Evolutionary conservation across 106 monocot genomes (phyloP), one percentile per base, ranked within the genome.

Genomic region (Hemerocallis citrina): DNA sequence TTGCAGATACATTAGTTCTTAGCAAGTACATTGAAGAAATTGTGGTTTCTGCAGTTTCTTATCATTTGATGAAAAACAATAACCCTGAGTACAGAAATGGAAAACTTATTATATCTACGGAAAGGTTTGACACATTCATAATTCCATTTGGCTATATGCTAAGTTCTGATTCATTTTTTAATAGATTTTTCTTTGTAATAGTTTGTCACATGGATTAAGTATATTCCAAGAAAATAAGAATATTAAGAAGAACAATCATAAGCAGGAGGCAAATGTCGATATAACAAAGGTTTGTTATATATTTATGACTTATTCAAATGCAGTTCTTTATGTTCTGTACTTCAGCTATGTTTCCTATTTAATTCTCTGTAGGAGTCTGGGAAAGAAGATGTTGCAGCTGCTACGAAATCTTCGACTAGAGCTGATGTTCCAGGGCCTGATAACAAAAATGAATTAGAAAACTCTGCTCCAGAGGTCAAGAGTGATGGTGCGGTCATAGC

Each of bases 21-120:
- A 39, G 85, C 54, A 85, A 81, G 37, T 85, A 81, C 59, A 85
- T 89, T 43, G 85, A 89, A 67, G 89, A 89, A 75, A 89, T 85
- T 60, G 81, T 89, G 48, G 68, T 85, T 10, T 85, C 81, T 15
- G 84, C 85, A 21, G 74, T 89, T 78, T 85, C 89, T 38, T 81
- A 89, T 67, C 89, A 89, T 44, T 67, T 89, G 79, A 79, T 89
- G 89, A 85, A 85, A 58, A 81, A 42, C 64, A 84, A 75, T 51
- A 58, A 75, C 65, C 89, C 75, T 14, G 89, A 81, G 30, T 85
- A 89, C 59, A 73, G 81, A 70, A 85, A 89, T 67, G 89, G 89
- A 61, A 89, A 89, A 25, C 74, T 89, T 66, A 59, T 89, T 37
- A 78, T 89, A 66, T 89, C 89, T 51, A 72, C 85, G 37, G 78